Evolutionary conservation across 2,329 filamentous ascomycete genomes (phyloP), one percentile per base, ranked within the genome.

Genomic region (Bretziella fagacearum): DNA sequence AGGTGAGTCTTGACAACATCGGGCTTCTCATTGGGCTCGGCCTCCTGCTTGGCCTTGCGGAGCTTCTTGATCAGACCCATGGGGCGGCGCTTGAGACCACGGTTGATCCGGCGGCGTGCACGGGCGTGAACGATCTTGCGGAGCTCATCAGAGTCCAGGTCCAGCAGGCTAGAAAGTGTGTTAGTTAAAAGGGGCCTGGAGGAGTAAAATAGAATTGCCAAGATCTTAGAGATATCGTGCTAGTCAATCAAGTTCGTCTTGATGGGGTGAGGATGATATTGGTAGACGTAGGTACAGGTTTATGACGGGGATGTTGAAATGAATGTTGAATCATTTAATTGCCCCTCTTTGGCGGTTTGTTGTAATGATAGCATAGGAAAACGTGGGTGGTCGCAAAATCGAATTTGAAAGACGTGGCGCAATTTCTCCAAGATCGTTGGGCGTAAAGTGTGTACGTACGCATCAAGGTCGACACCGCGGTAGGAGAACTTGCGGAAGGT

Each of bases 1-100:
- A 98, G 82, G 70, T 98, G 89, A 55, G 89, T 98, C 83, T 95
- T 95, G 77, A 96, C 89, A 63, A 91, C 77, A 65, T 94, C 87
- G 66, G 89, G 89, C 84, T 96, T 95, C 86, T 96, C 89, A 74
- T 98, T 98, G 66, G 91, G 91, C 75, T 84, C 85, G 61, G 87
- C 87, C 74, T 94, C 86, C 72, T 93, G 85, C 82, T 95, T 95
- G 60, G 91, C 82, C 79, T 95, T 96, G 69, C 91, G 89, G 63
- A 98, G 85, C 81, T 98, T 98, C 85, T 96, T 96, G 81, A 98
- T 96, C 64, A 98, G 77, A 62, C 91, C 91, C 91, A 98, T 96
- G 63, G 91, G 91, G 78, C 93, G 93, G 76, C 91, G 87, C 84
- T 96, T 98, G 63, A 98, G 82, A 63, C 91, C 91, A 60, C 91